Evolutionary conservation across 768 basidiomycete genomes (phyloP).

Genomic region (Lactarius evosmus): DNA sequence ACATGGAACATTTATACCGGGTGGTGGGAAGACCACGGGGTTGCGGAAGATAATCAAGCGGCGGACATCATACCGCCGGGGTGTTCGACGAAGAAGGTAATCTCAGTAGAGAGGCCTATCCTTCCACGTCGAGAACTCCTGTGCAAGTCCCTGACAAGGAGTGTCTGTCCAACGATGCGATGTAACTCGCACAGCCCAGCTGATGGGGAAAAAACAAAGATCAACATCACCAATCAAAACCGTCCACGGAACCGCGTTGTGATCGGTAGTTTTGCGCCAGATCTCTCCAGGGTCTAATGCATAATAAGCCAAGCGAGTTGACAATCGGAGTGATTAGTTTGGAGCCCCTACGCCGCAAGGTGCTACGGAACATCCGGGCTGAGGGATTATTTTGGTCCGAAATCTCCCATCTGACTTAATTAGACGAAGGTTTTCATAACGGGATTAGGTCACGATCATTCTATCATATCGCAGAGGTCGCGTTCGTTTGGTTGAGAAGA

Average conservation of each 20-base stretch:
- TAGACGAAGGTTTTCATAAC: background rate
- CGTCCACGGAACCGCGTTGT: background rate
- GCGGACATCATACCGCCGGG: background rate
- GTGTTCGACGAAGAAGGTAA: background rate
- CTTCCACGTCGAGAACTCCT: too few species aligned
- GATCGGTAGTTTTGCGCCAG: background rate
- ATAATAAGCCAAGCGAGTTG: background rate
- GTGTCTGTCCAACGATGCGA: background rate
- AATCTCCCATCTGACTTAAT: background rate
- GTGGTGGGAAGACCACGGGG: background rate
- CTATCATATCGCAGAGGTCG: background rate
- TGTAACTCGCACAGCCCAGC: constrained; percentile 1
- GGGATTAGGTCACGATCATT: background rate
- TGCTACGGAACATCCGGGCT: background rate
- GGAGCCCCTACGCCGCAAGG: background rate
- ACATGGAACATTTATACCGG: background rate
- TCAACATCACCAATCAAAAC: constrained; percentile 19
- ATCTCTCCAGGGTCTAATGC: background rate
- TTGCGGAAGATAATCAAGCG: background rate
- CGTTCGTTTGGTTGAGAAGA: background rate
- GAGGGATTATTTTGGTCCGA: background rate
- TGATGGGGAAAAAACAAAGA: constrained; percentile 3
- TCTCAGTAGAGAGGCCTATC: background rate
- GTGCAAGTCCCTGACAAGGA: background rate
- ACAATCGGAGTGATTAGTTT: background rate